Base-by-base conservation (phyloP, 2,329 filamentous ascomycete species). In the Fusarium nodosum region DNA sequence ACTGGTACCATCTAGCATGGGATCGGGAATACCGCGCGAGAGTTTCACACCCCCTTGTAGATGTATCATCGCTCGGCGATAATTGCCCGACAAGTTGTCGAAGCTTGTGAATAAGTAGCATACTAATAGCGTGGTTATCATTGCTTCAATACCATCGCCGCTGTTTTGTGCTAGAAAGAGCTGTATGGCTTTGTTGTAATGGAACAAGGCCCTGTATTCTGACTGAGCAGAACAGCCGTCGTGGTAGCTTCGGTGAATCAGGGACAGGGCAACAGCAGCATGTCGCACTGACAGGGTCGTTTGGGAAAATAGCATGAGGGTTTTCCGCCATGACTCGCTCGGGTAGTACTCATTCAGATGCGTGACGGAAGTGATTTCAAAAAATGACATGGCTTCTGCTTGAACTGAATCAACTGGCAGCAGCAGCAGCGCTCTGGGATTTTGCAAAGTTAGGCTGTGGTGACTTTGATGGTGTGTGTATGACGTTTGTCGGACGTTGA, bases 51-150 rank as follows among this genome's bases (percentile, higher is more conserved):
- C 50, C 16, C 50, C 50, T 8, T 18, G 50, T 2, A 53, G 20
- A 33, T 53, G 50, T 13, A 42, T 42, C 50, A 44, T 33, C 5
- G 50, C 50, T 8, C 41, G 38, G 7, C n/a, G 7, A 24, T 53
- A 28, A 1, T 44, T 53, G 2, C 50, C 50, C 16, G 50, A 28
- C 7, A 53, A 12, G 7, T 53, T 39, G 18, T 53, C 50, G 26
- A 42, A 53, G 38, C 50, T 31, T 5, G 38, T 42, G 8, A 53
- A 44, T 5, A 53, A 11, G 22, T 53, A 53, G 16, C 50, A 53
- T 7, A 53, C 38, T 15, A 53, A 22, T 18, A 53, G 20, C 3
- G 50, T 33, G 2, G 13, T 53, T 12, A 18, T n/a, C 30, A 30
- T 53, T 7, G 10, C 24, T 24, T 53, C 50, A 2, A n/a, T 12